Conservation (phyloP, 2,329 filamentous ascomycete species). For the Herpotrichia juniperi region DNA sequence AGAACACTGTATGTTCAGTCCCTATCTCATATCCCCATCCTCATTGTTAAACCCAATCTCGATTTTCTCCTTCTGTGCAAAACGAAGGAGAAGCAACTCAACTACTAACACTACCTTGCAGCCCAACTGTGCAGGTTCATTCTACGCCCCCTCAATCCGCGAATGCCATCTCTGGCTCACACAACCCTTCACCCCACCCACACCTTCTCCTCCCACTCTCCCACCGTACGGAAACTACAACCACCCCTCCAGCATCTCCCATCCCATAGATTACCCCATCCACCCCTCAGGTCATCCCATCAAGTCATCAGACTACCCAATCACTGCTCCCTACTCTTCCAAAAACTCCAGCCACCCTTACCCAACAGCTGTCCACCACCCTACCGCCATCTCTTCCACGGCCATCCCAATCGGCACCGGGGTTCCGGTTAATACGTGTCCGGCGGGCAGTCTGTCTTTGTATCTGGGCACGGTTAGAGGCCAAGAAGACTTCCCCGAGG, state of each 20-base stretch:
- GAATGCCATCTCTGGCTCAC: conserved; percentile 33
- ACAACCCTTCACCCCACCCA: neutral
- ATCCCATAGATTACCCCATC: too few relatives aligned
- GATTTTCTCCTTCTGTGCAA: neutral
- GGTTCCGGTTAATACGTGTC: conserved; percentile 7
- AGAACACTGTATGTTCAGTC: conserved; percentile 21
- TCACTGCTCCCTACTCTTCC: too few relatives aligned
- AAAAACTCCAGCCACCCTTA: neutral
- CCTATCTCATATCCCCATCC: neutral
- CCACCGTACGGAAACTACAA: conserved; percentile 1
- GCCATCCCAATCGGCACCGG: neutral
- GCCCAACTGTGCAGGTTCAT: conserved; percentile 30
- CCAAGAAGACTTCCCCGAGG: conserved; percentile 15
- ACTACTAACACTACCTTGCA: conserved; percentile 1
- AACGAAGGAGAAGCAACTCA: neutral
- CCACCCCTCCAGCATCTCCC: too few relatives aligned
- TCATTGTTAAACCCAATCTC: neutral
- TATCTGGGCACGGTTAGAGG: conserved; percentile 28
- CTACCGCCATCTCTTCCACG: conserved; percentile 2
- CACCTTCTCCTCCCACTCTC: neutral
- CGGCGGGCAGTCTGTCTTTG: conserved; percentile 18
- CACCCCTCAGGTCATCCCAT: too few relatives aligned
- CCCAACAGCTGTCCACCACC: neutral
- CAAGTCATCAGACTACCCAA: too few relatives aligned
- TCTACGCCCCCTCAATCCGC: conserved; percentile 22